phyloP scores from a whole-genome alignment of 208 protist genomes.

The Trypanosoma melophagium region DNA sequence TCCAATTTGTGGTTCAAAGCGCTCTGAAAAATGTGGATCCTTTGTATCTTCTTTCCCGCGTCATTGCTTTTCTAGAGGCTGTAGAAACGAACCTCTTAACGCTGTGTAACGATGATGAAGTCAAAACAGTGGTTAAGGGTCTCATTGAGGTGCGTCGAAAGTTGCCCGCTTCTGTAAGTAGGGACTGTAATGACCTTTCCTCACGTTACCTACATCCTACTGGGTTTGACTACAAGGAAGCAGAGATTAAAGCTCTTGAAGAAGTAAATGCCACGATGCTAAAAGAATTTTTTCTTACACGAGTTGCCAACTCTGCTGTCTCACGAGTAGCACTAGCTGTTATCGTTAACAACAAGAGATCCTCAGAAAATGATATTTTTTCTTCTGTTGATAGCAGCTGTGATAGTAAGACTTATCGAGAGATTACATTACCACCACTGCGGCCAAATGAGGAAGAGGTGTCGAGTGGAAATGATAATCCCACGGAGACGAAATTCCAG shows the following conservation, averaged over 20 bases:
- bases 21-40: slow-evolving; percentile 50
- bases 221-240: slow-evolving; percentile 32
- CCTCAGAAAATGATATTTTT: slow-evolving; percentile 20
- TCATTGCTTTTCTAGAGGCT: slow-evolving; percentile 63
- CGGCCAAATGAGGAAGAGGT: background rate
- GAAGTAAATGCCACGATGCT: slow-evolving; percentile 34
- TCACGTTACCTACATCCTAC: slow-evolving; percentile 34
- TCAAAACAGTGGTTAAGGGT: slow-evolving; percentile 39
- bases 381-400: background rate
- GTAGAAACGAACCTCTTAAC: slow-evolving; percentile 39
- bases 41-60: slow-evolving; percentile 71
- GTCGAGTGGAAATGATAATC: slow-evolving; percentile 4
- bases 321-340: slow-evolving; percentile 37
- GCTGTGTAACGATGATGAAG: slow-evolving; percentile 37
- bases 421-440: slow-evolving; percentile 19
- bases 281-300: slow-evolving; percentile 34
- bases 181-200: slow-evolving; percentile 36
- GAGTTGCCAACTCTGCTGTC: slow-evolving; percentile 45
- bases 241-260: slow-evolving; percentile 41
- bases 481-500: slow-evolving; percentile 12
- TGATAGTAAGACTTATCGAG: background rate
- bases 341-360: slow-evolving; percentile 42
- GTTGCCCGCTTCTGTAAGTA: slow-evolving; percentile 44
- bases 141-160: slow-evolving; percentile 50
- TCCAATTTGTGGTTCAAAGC: slow-evolving; percentile 63